These are phyloP conservation scores for Leccinum solheimii DNA, from an alignment of 1,284 basidiomycete genomes.

Conservation along the genomic window DNA sequence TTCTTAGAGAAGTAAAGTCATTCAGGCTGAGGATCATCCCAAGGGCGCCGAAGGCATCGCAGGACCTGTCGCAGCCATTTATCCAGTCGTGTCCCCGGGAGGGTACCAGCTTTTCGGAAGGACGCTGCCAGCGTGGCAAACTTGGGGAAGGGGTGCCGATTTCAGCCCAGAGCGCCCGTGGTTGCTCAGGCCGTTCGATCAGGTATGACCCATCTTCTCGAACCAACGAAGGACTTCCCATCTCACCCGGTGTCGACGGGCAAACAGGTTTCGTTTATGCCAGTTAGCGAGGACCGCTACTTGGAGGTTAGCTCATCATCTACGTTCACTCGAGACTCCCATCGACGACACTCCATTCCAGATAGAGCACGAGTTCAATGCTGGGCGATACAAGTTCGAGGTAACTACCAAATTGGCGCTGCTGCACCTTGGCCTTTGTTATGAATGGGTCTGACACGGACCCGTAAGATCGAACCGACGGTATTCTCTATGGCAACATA, in stretches of 20 bases:
- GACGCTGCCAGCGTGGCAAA: slow-evolving; percentile 61
- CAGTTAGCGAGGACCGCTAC: slow-evolving; percentile 49
- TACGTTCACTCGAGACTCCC: no score
- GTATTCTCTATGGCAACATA: slow-evolving; percentile 59
- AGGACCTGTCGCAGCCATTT: slow-evolving; percentile 62
- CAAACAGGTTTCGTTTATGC: slow-evolving; percentile 47
- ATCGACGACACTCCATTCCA: slow-evolving; percentile 26
- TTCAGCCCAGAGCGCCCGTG: slow-evolving; percentile 55
- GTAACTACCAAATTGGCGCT: slow-evolving; percentile 26
- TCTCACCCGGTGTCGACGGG: neutral
- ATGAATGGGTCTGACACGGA: neutral
- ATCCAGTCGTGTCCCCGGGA: slow-evolving; percentile 65
- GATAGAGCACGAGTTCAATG: slow-evolving; percentile 59
- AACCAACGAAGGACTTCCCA: neutral
- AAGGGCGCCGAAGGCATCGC: slow-evolving; percentile 67
- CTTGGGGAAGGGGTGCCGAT: slow-evolving; percentile 55
- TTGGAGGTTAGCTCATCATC: slow-evolving; percentile 34
- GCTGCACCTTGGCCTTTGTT: neutral
- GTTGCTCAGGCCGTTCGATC: slow-evolving; percentile 66
- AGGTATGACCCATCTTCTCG: slow-evolving; percentile 37
- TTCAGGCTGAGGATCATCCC: neutral
- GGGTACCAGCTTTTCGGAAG: slow-evolving; percentile 65
- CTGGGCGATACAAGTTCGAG: slow-evolving; percentile 60
- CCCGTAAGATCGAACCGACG: slow-evolving; percentile 45
- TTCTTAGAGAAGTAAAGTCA: neutral